A percentile compares a stretch with the other conserved stretches of the same genome.
Conservation (phyloP, 768 basidiomycete species). For the Naematelia encephala region DNA sequence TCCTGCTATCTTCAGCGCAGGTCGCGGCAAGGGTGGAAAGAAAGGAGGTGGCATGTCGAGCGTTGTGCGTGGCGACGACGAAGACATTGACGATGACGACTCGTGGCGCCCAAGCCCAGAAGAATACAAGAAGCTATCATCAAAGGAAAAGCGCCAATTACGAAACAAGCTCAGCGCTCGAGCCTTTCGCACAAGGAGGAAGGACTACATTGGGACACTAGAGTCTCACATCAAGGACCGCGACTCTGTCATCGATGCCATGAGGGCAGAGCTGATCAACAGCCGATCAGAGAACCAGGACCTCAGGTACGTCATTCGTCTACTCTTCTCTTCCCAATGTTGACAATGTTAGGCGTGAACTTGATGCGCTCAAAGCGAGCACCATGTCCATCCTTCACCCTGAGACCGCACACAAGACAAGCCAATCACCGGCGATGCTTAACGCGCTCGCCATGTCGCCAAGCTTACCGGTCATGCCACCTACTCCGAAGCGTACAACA, state of each 20-base stretch:
- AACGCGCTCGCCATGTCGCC: constrained; percentile 24
- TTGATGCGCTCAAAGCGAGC: constrained; percentile 51
- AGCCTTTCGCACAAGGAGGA: constrained; percentile 90
- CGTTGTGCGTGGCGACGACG: constrained; percentile 46
- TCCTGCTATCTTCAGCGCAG: constrained; percentile 46
- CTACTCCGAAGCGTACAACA: constrained; percentile 21
- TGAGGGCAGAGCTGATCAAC: constrained; percentile 75
- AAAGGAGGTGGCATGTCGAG: constrained; percentile 50
- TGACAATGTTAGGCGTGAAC: constrained; percentile 46
- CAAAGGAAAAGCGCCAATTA: constrained; percentile 93
- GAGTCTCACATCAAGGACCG: constrained; percentile 91
- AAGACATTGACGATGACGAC: constrained; percentile 49
- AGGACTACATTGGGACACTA: constrained; percentile 92
- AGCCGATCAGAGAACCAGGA: constrained; percentile 78
- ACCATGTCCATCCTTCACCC: constrained; percentile 43
- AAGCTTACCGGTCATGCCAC: constrained; percentile 7
- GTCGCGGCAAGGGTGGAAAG: constrained; percentile 51
- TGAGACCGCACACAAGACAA: constrained; percentile 26
- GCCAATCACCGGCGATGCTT: constrained; percentile 27
- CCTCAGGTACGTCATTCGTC: constrained; percentile 52
- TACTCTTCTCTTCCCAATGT: constrained; percentile 13
- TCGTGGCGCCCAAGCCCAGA: constrained; percentile 60
- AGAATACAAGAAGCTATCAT: constrained; percentile 90
- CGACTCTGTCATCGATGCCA: constrained; percentile 82
- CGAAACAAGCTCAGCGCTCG: constrained; percentile 95